These are phyloP conservation scores for Rhynchospora breviuscula DNA, from an alignment of 176 grass and related monocot genomes.

Conservation along the genomic window DNA sequence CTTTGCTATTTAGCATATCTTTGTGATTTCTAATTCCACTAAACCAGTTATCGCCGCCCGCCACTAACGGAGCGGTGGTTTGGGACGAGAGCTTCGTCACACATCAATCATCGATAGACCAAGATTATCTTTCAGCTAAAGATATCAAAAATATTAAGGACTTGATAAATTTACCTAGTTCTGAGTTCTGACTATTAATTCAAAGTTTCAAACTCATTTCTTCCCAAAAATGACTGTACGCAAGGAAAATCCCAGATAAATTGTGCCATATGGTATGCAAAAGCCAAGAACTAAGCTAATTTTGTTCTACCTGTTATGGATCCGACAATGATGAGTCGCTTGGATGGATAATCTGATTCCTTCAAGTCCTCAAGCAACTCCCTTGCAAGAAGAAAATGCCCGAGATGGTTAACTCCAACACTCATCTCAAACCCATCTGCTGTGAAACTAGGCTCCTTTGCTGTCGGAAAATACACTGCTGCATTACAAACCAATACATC, in stretches of 20 bases:
- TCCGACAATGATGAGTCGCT: conserved; percentile 92
- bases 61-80: no score
- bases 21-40: no score
- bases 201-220: not conserved
- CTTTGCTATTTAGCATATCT: no score
- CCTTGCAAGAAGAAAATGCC: conserved; percentile 81
- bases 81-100: no score
- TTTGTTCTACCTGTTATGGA: conserved; percentile 73
- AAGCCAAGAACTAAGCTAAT: not conserved
- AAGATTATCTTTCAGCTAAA: not conserved
- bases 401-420: conserved; percentile 96
- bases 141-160: not conserved
- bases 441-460: conserved; percentile 83
- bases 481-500: conserved; percentile 98
- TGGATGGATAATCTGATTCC: conserved; percentile 70
- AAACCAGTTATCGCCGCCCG: no score
- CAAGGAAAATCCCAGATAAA: not conserved
- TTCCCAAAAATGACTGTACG: not conserved
- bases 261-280: not conserved
- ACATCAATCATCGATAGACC: not conserved
- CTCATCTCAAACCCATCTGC: conserved; percentile 96
- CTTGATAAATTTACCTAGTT: no score
- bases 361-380: conserved; percentile 60
- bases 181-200: not conserved
- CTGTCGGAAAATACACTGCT: conserved; percentile 87